Conservation (phyloP, 2,329 filamentous ascomycete genomes). For the Sordariomycetes sp. region DNA sequence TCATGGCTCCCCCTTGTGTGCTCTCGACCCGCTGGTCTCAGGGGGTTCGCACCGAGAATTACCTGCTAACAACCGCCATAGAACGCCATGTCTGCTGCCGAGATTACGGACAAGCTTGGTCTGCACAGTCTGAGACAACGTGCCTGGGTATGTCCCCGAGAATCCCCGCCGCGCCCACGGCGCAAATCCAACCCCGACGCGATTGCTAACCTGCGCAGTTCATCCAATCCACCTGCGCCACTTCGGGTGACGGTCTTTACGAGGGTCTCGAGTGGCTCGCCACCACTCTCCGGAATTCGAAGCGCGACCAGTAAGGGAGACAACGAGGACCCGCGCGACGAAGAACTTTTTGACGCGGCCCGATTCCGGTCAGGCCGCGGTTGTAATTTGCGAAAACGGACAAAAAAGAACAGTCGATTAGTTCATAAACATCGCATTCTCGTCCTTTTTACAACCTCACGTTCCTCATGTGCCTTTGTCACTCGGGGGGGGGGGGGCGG, state of each 20-base stretch:
- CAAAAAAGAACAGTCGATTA: constrained; percentile 40
- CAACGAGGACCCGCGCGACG: constrained; percentile 7
- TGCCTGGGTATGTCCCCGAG: constrained; percentile 71
- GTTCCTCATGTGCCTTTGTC: constrained; percentile 9
- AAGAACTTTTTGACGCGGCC: constrained; percentile 5
- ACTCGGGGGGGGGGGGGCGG: too few relatives aligned
- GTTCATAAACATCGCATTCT: constrained; percentile 29
- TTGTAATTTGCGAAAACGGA: constrained; percentile 42
- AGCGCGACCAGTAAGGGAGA: constrained; percentile 1
- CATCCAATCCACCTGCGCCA: constrained; percentile 99
- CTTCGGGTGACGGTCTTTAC: constrained; percentile 97
- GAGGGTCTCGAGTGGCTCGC: constrained; percentile 95
- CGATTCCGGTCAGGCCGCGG: constrained; percentile 29
- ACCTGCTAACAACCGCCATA: constrained; percentile 20
- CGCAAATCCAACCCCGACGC: neutral
- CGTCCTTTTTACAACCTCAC: constrained; percentile 8
- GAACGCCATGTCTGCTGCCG: constrained; percentile 99
- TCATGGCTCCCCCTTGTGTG: constrained; percentile 12
- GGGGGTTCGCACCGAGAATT: neutral
- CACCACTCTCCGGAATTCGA: constrained; percentile 65
- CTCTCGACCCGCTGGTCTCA: neutral
- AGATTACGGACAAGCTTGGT: constrained; percentile 99
- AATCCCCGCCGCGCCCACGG: neutral
- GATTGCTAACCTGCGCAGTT: constrained; percentile 43
- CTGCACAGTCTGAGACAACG: constrained; percentile 98